Conservation (phyloP, 805 yeast species). For the Metschnikowia similis region DNA sequence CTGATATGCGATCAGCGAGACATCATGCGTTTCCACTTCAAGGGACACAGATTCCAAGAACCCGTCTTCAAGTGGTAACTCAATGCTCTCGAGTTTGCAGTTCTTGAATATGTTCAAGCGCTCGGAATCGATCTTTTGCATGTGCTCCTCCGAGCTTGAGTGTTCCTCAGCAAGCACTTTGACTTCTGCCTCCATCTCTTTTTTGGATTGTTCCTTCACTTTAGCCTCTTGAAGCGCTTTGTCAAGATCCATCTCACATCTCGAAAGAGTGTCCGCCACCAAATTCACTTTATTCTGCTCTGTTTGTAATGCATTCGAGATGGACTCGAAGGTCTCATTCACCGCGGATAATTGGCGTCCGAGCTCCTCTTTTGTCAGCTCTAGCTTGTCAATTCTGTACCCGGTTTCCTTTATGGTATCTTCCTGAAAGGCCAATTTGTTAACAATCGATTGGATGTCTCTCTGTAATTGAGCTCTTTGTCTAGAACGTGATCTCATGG, state of each 20-base stretch:
- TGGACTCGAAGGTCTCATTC: constrained; percentile 29
- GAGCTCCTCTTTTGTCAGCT: constrained; percentile 25
- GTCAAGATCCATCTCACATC: constrained; percentile 28
- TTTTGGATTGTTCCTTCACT: constrained; percentile 2
- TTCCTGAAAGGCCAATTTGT: constrained; percentile 59
- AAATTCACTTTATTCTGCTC: constrained; percentile 16
- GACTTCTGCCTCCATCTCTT: constrained; percentile 36
- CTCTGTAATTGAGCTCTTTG: constrained; percentile 59
- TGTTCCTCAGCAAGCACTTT: constrained; percentile 27
- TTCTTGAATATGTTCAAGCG: constrained; percentile 57
- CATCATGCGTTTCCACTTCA: constrained; percentile 43
- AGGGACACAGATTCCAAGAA: constrained; percentile 58
- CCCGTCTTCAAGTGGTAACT: constrained; percentile 60
- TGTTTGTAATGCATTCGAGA: constrained; percentile 37
- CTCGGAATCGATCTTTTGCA: constrained; percentile 52
- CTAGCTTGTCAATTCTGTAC: constrained; percentile 42
- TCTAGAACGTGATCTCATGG: constrained; percentile 50
- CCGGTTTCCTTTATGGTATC: constrained; percentile 54
- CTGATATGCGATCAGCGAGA: constrained; percentile 36
- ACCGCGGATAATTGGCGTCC: constrained; percentile 20
- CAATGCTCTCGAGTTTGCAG: constrained; percentile 69
- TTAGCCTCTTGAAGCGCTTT: constrained; percentile 28
- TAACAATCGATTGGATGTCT: constrained; percentile 57
- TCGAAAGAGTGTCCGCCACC: not conserved
- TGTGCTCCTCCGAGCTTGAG: constrained; percentile 45